phyloP scores from a whole-genome alignment of 2,329 filamentous ascomycete genomes.

The Dactylella cylindrospora region DNA sequence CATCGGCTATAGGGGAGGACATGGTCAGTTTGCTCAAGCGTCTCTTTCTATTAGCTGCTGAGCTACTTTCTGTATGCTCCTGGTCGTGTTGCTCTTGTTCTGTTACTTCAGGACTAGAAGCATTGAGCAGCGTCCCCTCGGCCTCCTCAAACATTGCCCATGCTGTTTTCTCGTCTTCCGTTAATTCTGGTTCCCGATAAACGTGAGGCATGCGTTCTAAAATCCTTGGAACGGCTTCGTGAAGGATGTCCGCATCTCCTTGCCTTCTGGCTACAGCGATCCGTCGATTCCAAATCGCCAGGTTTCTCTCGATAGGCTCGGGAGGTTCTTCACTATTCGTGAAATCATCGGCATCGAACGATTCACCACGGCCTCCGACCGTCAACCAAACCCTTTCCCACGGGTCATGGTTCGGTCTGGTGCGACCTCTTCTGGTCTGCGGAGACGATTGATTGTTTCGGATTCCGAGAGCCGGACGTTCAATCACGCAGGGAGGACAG shows the following conservation, averaged over 20 bases:
- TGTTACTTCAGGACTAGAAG: slow-evolving; percentile 2
- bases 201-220: slow-evolving; percentile 45
- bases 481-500: slow-evolving; percentile 74
- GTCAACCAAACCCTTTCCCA: slow-evolving; percentile 51
- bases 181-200: slow-evolving; percentile 44
- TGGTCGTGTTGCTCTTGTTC: slow-evolving; percentile 58
- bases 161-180: slow-evolving; percentile 46
- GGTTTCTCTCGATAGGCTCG: slow-evolving; percentile 22
- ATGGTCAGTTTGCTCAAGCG: slow-evolving; percentile 69
- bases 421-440: slow-evolving; percentile 40
- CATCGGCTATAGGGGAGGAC: slow-evolving; percentile 63
- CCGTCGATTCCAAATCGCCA: slow-evolving; percentile 36
- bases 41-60: slow-evolving; percentile 89
- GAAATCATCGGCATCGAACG: slow-evolving; percentile 37
- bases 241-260: slow-evolving; percentile 31
- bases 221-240: slow-evolving; percentile 39
- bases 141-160: slow-evolving; percentile 49
- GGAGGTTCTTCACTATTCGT: slow-evolving; percentile 25
- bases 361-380: slow-evolving; percentile 53
- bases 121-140: slow-evolving; percentile 33
- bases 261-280: slow-evolving; percentile 43
- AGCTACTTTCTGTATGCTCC: slow-evolving; percentile 78
- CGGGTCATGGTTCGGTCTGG: slow-evolving; percentile 27
- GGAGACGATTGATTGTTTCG: slow-evolving; percentile 31
- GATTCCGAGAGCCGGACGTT: slow-evolving; percentile 47